Evolutionary conservation across 2,329 filamentous ascomycete species (phyloP), one percentile per base, ranked within the genome.

Genomic region (Penicillium sp.): DNA sequence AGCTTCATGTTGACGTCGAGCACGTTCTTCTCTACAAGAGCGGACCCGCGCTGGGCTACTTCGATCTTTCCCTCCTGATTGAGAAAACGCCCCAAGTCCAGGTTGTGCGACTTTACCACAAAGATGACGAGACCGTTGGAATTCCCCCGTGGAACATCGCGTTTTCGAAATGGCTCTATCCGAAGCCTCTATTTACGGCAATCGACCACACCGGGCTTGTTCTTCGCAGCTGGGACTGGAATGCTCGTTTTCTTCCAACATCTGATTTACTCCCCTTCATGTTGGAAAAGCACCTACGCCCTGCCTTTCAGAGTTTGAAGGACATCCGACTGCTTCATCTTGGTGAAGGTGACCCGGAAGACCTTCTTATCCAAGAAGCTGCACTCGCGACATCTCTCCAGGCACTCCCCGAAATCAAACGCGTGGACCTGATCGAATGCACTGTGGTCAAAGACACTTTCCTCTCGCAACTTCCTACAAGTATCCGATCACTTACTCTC

Each of bases 391-490:
- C 77, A 18, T 76, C 80, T 0, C 65, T 79, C 13, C 72, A 75
- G 11, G 73, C 77, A 22, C 74, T 96, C 7, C 78, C 82, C 0
- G 68, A 77, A 1, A 73, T 97, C 6, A 77, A 77, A 44, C 78
- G 83, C 44, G 70, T 96, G 9, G 74, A 82, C 1, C 83, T 96
- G 54, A 82, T 90, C 60, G 85, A 84, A 6, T 94, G 85, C 35
- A 84, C 82, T 2, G 74, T 87, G 27, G 77, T 89, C 47, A 86
- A 86, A 59, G 77, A 81, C 6, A 73, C 75, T 7, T 74, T 94
- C 14, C 71, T 95, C n/a, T 75, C 79, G 1, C 72, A 80, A 3
- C 70, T 96, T 6, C 88, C 90, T 0, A 74, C 71, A 9, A 77
- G 73, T 3, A 74, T 97, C 16, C 70, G 77, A 37, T 79, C 80